Conservation (phyloP, 306 rosid species). For the Canavalia gladiata region DNA sequence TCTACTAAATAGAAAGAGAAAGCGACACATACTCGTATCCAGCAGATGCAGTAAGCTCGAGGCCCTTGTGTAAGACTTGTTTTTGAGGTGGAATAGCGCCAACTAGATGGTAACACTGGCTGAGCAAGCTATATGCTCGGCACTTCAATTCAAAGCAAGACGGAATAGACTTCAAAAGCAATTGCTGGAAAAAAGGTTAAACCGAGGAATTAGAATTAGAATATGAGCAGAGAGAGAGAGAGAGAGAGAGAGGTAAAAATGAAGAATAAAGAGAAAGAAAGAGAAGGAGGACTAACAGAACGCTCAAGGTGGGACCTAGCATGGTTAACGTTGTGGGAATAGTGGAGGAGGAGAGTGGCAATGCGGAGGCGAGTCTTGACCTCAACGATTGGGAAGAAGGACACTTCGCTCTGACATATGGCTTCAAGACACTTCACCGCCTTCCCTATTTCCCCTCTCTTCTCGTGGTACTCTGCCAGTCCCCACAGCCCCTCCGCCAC, state of each 20-base stretch:
- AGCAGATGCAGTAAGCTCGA: constrained; percentile 76
- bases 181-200: constrained; percentile 56
- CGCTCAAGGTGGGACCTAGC: constrained; percentile 96
- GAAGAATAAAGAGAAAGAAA: too few relatives aligned
- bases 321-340: constrained; percentile 82
- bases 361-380: constrained; percentile 94
- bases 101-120: constrained; percentile 92
- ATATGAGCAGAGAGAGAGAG: not conserved
- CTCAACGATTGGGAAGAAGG: constrained; percentile 90
- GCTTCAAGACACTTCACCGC: constrained; percentile 93
- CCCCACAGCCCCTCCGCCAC: constrained; percentile 96
- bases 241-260: not conserved
- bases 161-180: constrained; percentile 82
- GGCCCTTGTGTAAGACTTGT: constrained; percentile 78
- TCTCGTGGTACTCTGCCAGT: constrained; percentile 79
- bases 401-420: constrained; percentile 81
- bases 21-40: constrained; percentile 65
- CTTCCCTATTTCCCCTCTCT: constrained; percentile 75
- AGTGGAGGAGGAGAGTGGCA: constrained; percentile 85
- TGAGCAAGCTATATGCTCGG: constrained; percentile 85
- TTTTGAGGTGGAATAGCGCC: constrained; percentile 92
- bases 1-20: not conserved
- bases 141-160: constrained; percentile 90
- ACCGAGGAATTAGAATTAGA: not conserved
- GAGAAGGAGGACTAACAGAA: constrained; percentile 53